Evolutionary conservation across 176 grass and related monocot species (phyloP).

Genomic region (Oryza glaberrima): DNA sequence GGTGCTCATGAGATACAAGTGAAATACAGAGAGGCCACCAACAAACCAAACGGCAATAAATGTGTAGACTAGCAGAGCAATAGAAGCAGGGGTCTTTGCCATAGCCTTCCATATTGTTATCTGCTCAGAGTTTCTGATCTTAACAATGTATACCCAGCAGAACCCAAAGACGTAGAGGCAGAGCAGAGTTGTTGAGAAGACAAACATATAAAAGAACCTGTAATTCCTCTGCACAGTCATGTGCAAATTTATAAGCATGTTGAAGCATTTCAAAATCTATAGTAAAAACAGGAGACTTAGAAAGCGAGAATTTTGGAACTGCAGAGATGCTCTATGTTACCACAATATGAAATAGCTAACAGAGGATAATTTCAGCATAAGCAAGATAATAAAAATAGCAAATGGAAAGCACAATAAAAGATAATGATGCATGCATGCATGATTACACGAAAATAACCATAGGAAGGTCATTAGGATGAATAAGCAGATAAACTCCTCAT

Average conservation of each 20-base stretch:
- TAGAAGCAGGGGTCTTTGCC: conserved; percentile 77
- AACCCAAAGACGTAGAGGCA: conserved; percentile 88
- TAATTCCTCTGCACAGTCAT: conserved; percentile 81
- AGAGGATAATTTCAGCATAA: conserved; percentile 5
- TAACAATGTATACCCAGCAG: conserved; percentile 89
- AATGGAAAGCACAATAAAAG: conserved; percentile 11
- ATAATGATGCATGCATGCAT: background rate
- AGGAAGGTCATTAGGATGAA: background rate
- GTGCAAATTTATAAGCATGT: conserved; percentile 35
- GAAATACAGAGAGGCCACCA: conserved; percentile 93
- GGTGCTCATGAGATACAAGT: conserved; percentile 94
- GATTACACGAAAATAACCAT: background rate
- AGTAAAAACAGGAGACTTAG: conserved; percentile 12
- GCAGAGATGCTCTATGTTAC: background rate
- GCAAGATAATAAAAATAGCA: conserved; percentile 7
- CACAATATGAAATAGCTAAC: background rate
- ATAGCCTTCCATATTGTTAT: conserved; percentile 87
- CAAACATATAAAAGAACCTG: conserved; percentile 98
- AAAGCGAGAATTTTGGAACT: background rate
- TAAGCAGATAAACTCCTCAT: conserved; percentile 13
- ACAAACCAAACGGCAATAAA: conserved; percentile 95
- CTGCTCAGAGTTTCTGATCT: conserved; percentile 83
- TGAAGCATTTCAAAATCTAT: conserved; percentile 7
- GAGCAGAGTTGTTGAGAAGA: conserved; percentile 89
- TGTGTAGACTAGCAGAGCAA: conserved; percentile 78